Evolutionary conservation across 805 yeast species (phyloP).

Genomic region (Candida oleophila): DNA sequence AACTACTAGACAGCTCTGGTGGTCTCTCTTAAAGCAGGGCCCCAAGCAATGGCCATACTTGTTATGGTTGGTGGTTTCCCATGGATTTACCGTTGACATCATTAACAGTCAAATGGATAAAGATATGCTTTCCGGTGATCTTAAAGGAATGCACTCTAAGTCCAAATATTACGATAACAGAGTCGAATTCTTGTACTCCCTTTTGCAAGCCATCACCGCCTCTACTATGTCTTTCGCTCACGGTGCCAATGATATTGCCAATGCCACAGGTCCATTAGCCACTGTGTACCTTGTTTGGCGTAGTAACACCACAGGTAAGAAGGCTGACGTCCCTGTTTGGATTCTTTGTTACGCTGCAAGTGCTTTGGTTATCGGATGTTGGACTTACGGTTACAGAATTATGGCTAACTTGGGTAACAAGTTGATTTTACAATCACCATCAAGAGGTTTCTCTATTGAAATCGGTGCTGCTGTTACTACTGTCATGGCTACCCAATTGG

Average conservation of each 20-base stretch:
- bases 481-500: constrained; percentile 70
- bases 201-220: constrained; percentile 71
- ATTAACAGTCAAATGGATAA: constrained; percentile 43
- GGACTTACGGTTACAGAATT: constrained; percentile 71
- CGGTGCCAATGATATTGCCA: constrained; percentile 78
- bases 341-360: constrained; percentile 66
- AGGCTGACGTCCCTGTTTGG: constrained; percentile 70
- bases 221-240: constrained; percentile 81
- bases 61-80: constrained; percentile 47
- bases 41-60: constrained; percentile 58
- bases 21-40: constrained; percentile 37
- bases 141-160: constrained; percentile 50
- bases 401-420: constrained; percentile 73
- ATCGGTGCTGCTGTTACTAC: constrained; percentile 76
- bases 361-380: constrained; percentile 63
- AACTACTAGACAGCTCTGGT: constrained; percentile 40
- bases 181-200: constrained; percentile 64
- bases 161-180: constrained; percentile 71
- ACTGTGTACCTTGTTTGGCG: constrained; percentile 64
- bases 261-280: constrained; percentile 75
- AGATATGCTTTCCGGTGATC: constrained; percentile 44
- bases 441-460: constrained; percentile 76
- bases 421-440: constrained; percentile 71
- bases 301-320: constrained; percentile 42
- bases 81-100: constrained; percentile 67